phyloP scores from a whole-genome alignment of 768 basidiomycete genomes.

The Boletus sp. region DNA sequence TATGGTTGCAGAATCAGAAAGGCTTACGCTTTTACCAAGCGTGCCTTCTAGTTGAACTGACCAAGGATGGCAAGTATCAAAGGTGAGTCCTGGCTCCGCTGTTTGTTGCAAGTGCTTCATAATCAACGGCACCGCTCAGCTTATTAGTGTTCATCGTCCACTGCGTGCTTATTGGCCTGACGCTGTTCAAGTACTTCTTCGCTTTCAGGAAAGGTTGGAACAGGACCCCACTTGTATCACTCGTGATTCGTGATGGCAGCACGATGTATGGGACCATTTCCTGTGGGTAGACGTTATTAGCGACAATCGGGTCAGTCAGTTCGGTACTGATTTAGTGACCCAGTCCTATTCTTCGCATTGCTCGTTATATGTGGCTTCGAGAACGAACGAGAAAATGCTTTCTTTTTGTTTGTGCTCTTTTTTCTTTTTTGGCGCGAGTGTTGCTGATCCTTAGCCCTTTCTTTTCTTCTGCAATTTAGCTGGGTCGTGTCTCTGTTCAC shows the following conservation, averaged over 20 bases:
- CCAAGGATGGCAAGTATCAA: neutral
- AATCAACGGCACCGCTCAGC: neutral
- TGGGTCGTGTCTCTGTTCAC: slow-evolving; percentile 15
- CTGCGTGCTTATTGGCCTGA: slow-evolving; percentile 14
- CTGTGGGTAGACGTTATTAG: slow-evolving; percentile 6
- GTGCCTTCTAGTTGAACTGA: slow-evolving; percentile 7
- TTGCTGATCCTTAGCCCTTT: neutral
- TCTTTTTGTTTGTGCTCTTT: slow-evolving; percentile 10
- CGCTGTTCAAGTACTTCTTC: slow-evolving; percentile 17
- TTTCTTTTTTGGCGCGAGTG: neutral
- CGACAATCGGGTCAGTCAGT: too few species aligned
- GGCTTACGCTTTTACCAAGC: neutral
- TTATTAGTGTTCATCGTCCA: slow-evolving; percentile 14
- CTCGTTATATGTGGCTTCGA: neutral
- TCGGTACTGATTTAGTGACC: neutral
- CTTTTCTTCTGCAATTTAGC: neutral
- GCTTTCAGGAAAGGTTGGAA: slow-evolving; percentile 16
- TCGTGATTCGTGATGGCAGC: slow-evolving; percentile 17
- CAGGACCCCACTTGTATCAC: slow-evolving; percentile 17
- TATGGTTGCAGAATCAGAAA: neutral
- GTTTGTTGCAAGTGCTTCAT: neutral
- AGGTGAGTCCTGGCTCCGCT: neutral
- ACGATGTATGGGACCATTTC: slow-evolving; percentile 3
- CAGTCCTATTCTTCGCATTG: slow-evolving; percentile 5
- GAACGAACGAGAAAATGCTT: neutral